Evolutionary conservation across 140 eudicot genomes (phyloP).

Genomic region (Cichorium intybus): DNA sequence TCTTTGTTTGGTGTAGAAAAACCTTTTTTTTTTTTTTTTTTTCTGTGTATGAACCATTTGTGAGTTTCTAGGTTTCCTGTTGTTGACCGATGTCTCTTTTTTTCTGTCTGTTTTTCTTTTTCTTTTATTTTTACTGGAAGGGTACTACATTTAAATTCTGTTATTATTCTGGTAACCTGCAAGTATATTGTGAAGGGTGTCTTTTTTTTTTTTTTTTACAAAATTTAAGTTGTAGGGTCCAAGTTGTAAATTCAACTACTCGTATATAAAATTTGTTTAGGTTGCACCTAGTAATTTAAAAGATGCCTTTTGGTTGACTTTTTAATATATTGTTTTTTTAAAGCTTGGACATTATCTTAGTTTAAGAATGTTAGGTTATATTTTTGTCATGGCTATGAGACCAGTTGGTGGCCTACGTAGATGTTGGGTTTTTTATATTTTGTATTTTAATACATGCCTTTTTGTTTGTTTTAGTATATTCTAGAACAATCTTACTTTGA

Average conservation of each 20-base stretch:
- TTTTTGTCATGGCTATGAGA: too few species aligned
- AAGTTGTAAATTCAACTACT: constrained; percentile 8
- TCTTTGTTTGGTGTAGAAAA: constrained; percentile 8
- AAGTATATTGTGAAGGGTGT: not conserved
- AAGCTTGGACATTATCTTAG: not conserved
- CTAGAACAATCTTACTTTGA: not conserved
- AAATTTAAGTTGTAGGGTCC: not conserved
- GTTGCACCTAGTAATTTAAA: not conserved
- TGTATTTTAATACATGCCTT: not conserved
- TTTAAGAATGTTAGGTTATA: too few species aligned
- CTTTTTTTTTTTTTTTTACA: not conserved
- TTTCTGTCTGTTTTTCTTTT: not conserved
- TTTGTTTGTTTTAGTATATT: not conserved
- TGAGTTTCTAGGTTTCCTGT: constrained; percentile 22
- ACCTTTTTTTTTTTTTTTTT: not conserved
- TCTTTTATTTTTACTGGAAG: not conserved
- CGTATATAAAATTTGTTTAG: constrained; percentile 6
- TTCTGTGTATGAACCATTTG: constrained; percentile 23
- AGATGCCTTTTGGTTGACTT: not conserved
- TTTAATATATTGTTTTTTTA: not conserved
- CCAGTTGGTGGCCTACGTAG: too few species aligned
- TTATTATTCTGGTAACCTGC: constrained; percentile 7
- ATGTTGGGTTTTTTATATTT: not conserved
- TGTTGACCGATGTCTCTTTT: not conserved
- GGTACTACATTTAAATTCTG: not conserved